These are phyloP conservation scores for Suillus occidentalis DNA, from an alignment of 768 basidiomycete genomes.

Conservation along the genomic window DNA sequence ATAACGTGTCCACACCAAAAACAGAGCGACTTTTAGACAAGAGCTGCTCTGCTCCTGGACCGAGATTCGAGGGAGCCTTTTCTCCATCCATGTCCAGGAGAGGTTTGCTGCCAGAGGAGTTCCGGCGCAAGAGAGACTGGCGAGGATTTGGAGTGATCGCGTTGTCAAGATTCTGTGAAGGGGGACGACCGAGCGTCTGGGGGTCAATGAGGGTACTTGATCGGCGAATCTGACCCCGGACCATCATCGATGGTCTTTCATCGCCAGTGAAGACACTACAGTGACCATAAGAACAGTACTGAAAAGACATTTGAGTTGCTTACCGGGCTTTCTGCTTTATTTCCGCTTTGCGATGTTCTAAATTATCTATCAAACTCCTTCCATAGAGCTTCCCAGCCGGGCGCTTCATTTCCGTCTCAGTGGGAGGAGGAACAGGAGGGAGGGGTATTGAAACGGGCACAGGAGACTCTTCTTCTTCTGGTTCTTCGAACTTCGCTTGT, in stretches of 20 bases:
- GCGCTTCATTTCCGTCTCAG: conserved; percentile 39
- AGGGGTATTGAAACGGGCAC: conserved; percentile 31
- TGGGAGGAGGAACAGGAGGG: conserved; percentile 29
- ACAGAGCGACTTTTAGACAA: conserved; percentile 66
- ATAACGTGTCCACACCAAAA: conserved; percentile 90
- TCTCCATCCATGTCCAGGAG: conserved; percentile 61
- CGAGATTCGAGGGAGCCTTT: conserved; percentile 28
- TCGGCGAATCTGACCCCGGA: conserved; percentile 53
- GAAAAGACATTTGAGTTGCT: conserved; percentile 16
- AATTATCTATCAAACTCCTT: conserved; percentile 86
- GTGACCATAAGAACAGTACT: background rate
- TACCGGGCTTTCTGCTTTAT: conserved; percentile 87
- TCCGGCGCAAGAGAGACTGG: conserved; percentile 44
- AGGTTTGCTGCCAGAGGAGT: conserved; percentile 58
- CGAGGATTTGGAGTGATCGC: conserved; percentile 31
- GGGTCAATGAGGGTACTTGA: conserved; percentile 77
- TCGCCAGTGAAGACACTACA: conserved; percentile 85
- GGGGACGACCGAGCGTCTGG: conserved; percentile 53
- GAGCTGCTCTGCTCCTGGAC: conserved; percentile 31
- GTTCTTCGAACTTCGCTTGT: conserved; percentile 55
- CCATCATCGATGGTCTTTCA: conserved; percentile 92
- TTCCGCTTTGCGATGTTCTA: conserved; percentile 78
- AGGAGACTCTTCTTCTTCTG: conserved; percentile 35
- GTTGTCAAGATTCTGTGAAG: conserved; percentile 44
- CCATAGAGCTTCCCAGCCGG: conserved; percentile 84